Evolutionary conservation across 2,329 filamentous ascomycete genomes (phyloP).

Genomic region (Zymoseptoria passerinii): DNA sequence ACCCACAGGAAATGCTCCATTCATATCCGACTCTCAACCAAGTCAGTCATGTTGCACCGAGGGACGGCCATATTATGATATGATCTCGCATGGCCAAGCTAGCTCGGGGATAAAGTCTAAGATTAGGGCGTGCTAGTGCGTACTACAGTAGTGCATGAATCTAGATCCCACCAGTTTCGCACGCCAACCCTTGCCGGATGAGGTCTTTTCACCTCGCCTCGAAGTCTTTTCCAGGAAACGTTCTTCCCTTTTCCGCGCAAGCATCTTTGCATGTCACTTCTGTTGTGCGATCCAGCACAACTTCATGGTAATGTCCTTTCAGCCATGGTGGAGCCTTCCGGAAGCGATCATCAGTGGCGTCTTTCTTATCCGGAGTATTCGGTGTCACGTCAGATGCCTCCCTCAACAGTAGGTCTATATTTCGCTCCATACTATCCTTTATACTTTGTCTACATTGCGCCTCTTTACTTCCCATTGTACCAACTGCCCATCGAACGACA

Average conservation of each 20-base stretch:
- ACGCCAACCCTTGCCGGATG: constrained; percentile 1
- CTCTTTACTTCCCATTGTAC: neutral
- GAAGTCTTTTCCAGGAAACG: neutral
- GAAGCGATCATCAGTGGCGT: neutral
- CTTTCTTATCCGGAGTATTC: neutral
- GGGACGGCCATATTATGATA: constrained; percentile 8
- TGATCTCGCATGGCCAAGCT: neutral
- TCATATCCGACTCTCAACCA: neutral
- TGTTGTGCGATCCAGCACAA: neutral
- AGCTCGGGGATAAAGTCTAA: neutral
- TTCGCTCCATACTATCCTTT: neutral
- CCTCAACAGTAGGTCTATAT: neutral
- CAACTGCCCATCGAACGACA: neutral
- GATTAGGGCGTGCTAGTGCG: neutral
- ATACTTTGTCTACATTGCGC: neutral
- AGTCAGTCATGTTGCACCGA: constrained; percentile 7
- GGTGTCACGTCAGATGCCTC: neutral
- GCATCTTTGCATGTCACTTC: neutral
- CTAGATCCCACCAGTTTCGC: constrained; percentile 1
- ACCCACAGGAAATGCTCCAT: neutral
- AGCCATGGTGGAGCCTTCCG: neutral
- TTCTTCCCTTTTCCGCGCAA: constrained; percentile 1
- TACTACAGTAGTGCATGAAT: constrained; percentile 4
- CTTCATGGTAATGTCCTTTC: constrained; percentile 7
- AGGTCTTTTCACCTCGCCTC: constrained; percentile 3